Conservation (phyloP, 139 green algal genomes). For the Picochlorum sp. region DNA sequence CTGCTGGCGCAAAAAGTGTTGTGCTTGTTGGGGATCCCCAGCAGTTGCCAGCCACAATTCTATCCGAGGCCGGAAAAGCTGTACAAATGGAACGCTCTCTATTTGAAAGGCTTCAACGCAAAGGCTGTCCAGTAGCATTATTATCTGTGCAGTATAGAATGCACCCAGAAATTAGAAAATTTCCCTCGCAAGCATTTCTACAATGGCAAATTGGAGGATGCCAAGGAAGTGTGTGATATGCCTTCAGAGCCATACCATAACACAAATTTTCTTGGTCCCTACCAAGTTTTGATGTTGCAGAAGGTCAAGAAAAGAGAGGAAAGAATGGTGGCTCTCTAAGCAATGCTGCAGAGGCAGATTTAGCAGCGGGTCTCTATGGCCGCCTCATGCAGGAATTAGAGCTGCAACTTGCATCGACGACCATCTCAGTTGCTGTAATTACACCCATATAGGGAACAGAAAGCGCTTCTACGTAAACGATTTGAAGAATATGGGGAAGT, state of each 20-base stretch:
- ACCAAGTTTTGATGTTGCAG: slow-evolving; percentile 71
- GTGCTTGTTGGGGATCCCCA: slow-evolving; percentile 86
- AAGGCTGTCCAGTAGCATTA: slow-evolving; percentile 41
- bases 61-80: slow-evolving; percentile 44
- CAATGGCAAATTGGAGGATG: slow-evolving; percentile 38
- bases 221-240: slow-evolving; percentile 17
- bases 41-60: slow-evolving; percentile 90
- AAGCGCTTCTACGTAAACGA: slow-evolving; percentile 40
- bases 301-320: slow-evolving; percentile 39
- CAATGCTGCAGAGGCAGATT: slow-evolving; percentile 55
- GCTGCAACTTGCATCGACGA: slow-evolving; percentile 1
- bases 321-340: slow-evolving; percentile 25
- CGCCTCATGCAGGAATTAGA: slow-evolving; percentile 36
- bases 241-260: slow-evolving; percentile 35
- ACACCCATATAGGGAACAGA: slow-evolving; percentile 81
- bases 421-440: slow-evolving; percentile 61
- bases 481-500: slow-evolving; percentile 48
- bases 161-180: slow-evolving; percentile 79
- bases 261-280: slow-evolving; percentile 64
- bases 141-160: slow-evolving; percentile 85
- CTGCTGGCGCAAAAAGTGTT: slow-evolving; percentile 53
- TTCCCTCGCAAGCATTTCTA: slow-evolving; percentile 83
- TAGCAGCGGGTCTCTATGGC: slow-evolving; percentile 62
- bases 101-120: slow-evolving; percentile 69
- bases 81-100: slow-evolving; percentile 66